Conservation (phyloP, 2,329 filamentous ascomycete genomes). For the Ophioceras dolichostomum region DNA sequence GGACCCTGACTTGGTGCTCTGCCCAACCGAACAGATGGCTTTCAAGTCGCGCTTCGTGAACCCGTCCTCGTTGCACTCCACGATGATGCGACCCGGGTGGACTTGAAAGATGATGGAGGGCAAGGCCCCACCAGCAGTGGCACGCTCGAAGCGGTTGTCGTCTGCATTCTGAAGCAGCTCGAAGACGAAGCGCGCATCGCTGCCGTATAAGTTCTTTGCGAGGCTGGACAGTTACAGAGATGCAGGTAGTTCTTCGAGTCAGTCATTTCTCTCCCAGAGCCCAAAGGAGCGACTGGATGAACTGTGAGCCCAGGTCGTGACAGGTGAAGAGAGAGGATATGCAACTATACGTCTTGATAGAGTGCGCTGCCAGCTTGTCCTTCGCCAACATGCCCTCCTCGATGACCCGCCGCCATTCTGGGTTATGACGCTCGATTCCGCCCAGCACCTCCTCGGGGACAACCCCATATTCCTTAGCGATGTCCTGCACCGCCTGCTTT, state of each 20-base stretch:
- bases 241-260: not conserved
- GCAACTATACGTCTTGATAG: not conserved
- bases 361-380: not conserved
- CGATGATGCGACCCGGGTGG: constrained; percentile 20
- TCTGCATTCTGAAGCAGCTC: constrained; percentile 44
- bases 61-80: constrained; percentile 39
- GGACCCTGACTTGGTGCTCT: constrained; percentile 27
- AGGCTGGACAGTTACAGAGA: constrained; percentile 19
- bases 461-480: not conserved
- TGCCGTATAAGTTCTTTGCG: constrained; percentile 28
- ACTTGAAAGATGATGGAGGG: constrained; percentile 24
- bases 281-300: not conserved
- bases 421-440: not conserved
- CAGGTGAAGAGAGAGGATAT: not conserved
- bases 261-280: not conserved
- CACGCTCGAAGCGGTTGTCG: constrained; percentile 23
- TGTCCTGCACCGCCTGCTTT: not conserved
- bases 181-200: constrained; percentile 33
- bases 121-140: not conserved
- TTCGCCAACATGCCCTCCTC: not conserved
- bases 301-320: too few relatives aligned
- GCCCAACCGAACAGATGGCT: constrained; percentile 31
- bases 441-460: not conserved
- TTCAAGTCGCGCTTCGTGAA: constrained; percentile 26
- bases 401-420: not conserved